Evolutionary conservation across 805 yeast species (phyloP), one percentile per base, ranked within the genome.

Genomic region (Brettanomyces sp.): DNA sequence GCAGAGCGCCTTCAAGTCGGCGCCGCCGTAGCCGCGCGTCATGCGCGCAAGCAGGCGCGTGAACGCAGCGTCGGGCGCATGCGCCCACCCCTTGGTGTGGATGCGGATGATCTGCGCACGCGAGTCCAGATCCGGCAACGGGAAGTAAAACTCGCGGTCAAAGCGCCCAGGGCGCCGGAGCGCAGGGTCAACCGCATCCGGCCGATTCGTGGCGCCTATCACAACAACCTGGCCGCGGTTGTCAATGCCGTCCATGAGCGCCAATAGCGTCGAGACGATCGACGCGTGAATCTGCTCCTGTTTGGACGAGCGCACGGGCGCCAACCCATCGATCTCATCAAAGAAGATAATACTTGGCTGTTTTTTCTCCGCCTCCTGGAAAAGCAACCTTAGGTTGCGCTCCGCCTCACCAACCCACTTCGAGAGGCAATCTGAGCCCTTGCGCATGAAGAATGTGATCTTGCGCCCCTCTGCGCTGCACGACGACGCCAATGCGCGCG

Each of bases 391-490:
- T 50, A 93, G 69, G 62, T 93, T 98, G 53, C 99, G 74, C 65
- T 93, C 99, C 5, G 98, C 98, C 64, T 93, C 99, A 57, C 99
- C 99, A 3, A 93, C 98, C 99, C 99, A 93, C 67, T 93, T 93
- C 40, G 96, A 86, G 55, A 93, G 69, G 59, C 95, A 85, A 63
- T 93, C 99, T 0, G 99, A 98, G 52, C 99, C 99, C 62, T 93
- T 93, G 51, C 99, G 71, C 99, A 93, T 93, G 65, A 89, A 93
- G 58, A 93, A 93, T 0, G 99, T 89, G 47, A 93, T 89, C 54
- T 93, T 91, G 49, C 83, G 72, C 12, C 82, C 81, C 14, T 85
- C 81, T 0, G 95, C 79, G 0, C 96, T 85, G 56, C 96, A 89
- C 52, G 95, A 85, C 0, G 98, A 93, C 1, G 99, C 99, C 44